Evolutionary conservation across 1,284 basidiomycete genomes (phyloP), one percentile per base, ranked within the genome.

Genomic region (Sporisorium sorghi): DNA sequence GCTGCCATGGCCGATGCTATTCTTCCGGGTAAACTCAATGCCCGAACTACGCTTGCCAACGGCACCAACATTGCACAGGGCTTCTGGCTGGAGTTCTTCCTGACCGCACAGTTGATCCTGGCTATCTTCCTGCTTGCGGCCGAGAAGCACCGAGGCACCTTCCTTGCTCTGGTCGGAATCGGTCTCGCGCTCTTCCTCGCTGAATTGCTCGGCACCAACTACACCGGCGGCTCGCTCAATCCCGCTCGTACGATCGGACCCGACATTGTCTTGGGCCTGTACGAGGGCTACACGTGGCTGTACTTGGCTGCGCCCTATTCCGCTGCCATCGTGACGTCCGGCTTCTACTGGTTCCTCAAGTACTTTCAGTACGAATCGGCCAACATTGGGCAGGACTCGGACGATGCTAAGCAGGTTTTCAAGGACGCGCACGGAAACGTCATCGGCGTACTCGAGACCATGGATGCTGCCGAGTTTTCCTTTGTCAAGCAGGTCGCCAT

Each of bases 51-150:
- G 8, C 82, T 87, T 1, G 79, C 83, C 10, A 53, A 62, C 26
- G 83, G 83, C 5, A 77, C 83, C 39, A 73, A 33, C 23, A 51
- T 77, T 14, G 77, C 59, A 0, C 78, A 82, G 33, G 84, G 83
- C 5, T 63, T 84, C 42, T 83, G 80, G 62, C 58, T 87, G 42
- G 86, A 87, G 76, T 84, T 86, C 77, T 86, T 87, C 83, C 79
- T 87, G 54, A 87, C 87, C 5, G 77, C 85, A 6, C 79, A 86
- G 75, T 83, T 87, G 21, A 78, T 84, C 39, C 76, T 86, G 24
- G 76, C 77, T 28, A 80, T 87, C 50, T 83, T 87, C 49, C 77
- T 88, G 57, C 79, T 87, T 11, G 87, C 87, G 39, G 87, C 85
- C 26, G 86, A 87, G 79, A 87, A 85, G 81, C 86, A 87, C 81